Evolutionary conservation across 176 grass and related monocot genomes (phyloP).

Genomic region (Phoenix dactylifera): DNA sequence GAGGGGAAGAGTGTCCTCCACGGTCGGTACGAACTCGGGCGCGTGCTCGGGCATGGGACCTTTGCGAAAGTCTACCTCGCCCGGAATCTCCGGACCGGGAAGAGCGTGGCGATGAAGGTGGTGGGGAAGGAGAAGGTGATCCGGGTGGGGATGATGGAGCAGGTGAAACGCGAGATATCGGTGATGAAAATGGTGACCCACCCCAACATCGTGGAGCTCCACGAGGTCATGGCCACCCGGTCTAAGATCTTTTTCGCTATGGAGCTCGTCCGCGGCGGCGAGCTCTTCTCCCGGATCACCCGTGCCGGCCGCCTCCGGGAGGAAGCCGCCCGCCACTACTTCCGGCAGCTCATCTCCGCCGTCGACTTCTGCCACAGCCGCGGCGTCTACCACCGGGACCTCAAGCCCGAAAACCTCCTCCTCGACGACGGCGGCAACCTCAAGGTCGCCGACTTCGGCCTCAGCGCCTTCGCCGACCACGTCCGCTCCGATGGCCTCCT

Average conservation of each 20-base stretch:
- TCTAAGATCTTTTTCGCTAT: conserved; percentile 42
- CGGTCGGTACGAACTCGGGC: conserved; percentile 44
- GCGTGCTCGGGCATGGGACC: conserved; percentile 38
- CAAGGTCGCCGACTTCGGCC: conserved; percentile 43
- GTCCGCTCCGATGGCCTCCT: conserved; percentile 32
- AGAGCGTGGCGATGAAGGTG: conserved; percentile 43
- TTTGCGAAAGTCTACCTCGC: conserved; percentile 37
- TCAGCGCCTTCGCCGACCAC: conserved; percentile 33
- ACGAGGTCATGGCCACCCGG: conserved; percentile 49
- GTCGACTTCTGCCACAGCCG: conserved; percentile 51
- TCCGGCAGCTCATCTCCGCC: conserved; percentile 35
- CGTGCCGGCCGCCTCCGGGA: conserved; percentile 31
- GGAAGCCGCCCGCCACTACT: conserved; percentile 30
- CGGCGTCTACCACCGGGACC: conserved; percentile 42
- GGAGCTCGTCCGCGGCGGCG: conserved; percentile 22
- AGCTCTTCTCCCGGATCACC: conserved; percentile 26
- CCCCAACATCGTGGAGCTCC: conserved; percentile 48
- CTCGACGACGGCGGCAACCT: conserved; percentile 40
- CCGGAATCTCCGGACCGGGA: conserved; percentile 29
- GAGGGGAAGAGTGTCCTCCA: conserved; percentile 27
- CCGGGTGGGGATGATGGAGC: conserved; percentile 40
- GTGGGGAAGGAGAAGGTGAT: conserved; percentile 45
- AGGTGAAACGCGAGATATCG: conserved; percentile 53
- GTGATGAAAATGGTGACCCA: conserved; percentile 45
- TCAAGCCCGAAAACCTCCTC: conserved; percentile 53